Evolutionary conservation across 2,329 filamentous ascomycete genomes (phyloP), one percentile per base, ranked within the genome.

Genomic region (Paracorniculantispora psalliotae): DNA sequence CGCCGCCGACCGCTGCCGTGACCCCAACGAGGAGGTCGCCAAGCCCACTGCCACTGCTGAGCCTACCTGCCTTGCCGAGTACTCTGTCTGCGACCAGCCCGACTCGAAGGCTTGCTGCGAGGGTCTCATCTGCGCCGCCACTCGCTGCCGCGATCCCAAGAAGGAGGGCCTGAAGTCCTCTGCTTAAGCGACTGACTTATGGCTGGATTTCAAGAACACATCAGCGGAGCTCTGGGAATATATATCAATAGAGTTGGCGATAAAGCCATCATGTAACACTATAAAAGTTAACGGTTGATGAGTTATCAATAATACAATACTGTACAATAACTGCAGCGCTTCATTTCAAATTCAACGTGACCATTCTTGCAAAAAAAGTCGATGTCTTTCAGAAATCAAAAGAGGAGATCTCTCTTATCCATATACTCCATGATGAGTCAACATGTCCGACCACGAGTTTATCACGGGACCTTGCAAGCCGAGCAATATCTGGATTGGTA

Each of bases 1-100:
- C 28, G 55, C 47, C 15, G 47, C 55, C 3, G 55, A 58, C 55
- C 26, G 37, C 37, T 58, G 47, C 55, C 28, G 47, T 23, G 50
- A 53, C 21, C 46, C 46, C 26, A 28, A 28, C 15, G 46, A 49
- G 26, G 46, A 49, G 46, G 9, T 2, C 15, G 15, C 33, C 23
- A 49, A n/a, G n/a, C n/a, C n/a, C n/a, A n/a, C n/a, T n/a, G n/a
- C n/a, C n/a, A n/a, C n/a, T n/a, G n/a, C n/a, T n/a, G n/a, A 19
- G 21, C 47, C 47, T 12, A 30, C 28, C 23, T 50, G n/a, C 25
- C 47, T 30, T 5, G 47, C 47, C 47, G 35, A 30, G 39, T 43
- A 43, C 10, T 3, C 8, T 17, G 19, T 23, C 39, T 50, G 47
- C 47, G 26, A 35, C 47, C 4, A 30, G 7, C 5, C 47, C 12